Base-by-base conservation (phyloP, 306 rosid species). In the Glycyrrhiza uralensis region DNA sequence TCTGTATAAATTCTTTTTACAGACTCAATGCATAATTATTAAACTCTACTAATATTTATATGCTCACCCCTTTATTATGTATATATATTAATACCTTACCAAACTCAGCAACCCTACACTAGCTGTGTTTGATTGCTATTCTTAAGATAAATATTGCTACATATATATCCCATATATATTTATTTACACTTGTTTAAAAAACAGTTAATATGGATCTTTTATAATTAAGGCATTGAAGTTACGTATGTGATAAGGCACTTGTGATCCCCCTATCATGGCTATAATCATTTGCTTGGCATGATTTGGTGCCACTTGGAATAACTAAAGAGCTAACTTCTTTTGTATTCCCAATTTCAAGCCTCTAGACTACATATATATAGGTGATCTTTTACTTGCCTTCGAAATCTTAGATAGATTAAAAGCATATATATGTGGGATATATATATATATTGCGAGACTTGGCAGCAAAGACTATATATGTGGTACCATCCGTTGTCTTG, bases 381-480 rank as follows among this genome's bases (percentile, higher is more conserved):
- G 7, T 49, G 45, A 72, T 41, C 47, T 57, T 42, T 84, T 79
- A 61, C 90, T 89, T 89, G 86, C 86, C 96, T 85, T 87, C 70
- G 80, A 89, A 84, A 75, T 59, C 66, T 74, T 18, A 60, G 63
- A 62, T 51, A 55, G 68, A 55, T 65, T 28, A 60, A 13, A 54
- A 55, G n/a, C 38, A 59, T 46, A 62, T 57, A 18, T 72, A 26
- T 30, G 39, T 2, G n/a, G n/a, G n/a, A n/a, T n/a, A 3, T 12
- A 62, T 36, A 75, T 61, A 66, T 50, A 44, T 45, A 52, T 85
- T 76, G 75, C 82, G 72, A 81, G 80, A 59, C 96, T 85, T 89
- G 39, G 81, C 87, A 81, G 87, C 80, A 72, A 89, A 89, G 90
- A 77, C 62, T 77, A 39, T 18, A 14, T 72, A 11, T 36, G 33